Percentiles rank a stretch among this genome's conserved stretches.
Evolutionary conservation across 1,284 basidiomycete genomes (phyloP).

Genomic region (Exsudoporus floridanus): DNA sequence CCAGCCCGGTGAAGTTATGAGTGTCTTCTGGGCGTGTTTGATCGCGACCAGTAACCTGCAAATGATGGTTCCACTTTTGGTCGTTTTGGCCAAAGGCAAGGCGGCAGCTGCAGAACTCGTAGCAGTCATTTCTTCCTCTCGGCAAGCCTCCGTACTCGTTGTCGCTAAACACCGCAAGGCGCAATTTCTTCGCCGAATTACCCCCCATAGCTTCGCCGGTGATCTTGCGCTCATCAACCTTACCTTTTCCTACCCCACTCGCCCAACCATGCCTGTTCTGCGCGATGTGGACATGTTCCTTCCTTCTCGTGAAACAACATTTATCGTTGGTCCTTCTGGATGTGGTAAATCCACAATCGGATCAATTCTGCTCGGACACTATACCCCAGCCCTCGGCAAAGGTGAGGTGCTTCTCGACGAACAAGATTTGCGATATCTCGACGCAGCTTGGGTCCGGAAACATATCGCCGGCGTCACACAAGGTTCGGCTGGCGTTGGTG

Average conservation of each 20-base stretch:
- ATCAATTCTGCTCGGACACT: slow-evolving; percentile 77
- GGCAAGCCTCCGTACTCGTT: slow-evolving; percentile 7
- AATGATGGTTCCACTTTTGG: slow-evolving; percentile 79
- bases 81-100: slow-evolving; percentile 83
- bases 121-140: slow-evolving; percentile 25
- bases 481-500: slow-evolving; percentile 39
- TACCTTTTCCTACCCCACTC: slow-evolving; percentile 75
- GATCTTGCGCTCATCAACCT: slow-evolving; percentile 82
- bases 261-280: slow-evolving; percentile 54
- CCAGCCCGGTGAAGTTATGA: slow-evolving; percentile 80
- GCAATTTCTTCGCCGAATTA: slow-evolving; percentile 44
- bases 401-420: slow-evolving; percentile 82
- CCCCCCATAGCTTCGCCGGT: slow-evolving; percentile 61
- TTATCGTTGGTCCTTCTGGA: slow-evolving; percentile 79
- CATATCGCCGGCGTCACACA: slow-evolving; percentile 83
- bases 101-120: slow-evolving; percentile 32
- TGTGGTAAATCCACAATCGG: slow-evolving; percentile 82
- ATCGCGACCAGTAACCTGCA: slow-evolving; percentile 87
- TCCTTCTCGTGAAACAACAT: slow-evolving; percentile 73
- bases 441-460: slow-evolving; percentile 68
- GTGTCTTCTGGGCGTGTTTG: slow-evolving; percentile 95
- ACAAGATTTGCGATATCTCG: slow-evolving; percentile 74
- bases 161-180: slow-evolving; percentile 18
- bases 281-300: slow-evolving; percentile 56
- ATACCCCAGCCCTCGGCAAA: slow-evolving; percentile 49